These are phyloP conservation scores for Leucocoprinus leucothites DNA, from an alignment of 768 basidiomycete genomes.

Conservation along the genomic window DNA sequence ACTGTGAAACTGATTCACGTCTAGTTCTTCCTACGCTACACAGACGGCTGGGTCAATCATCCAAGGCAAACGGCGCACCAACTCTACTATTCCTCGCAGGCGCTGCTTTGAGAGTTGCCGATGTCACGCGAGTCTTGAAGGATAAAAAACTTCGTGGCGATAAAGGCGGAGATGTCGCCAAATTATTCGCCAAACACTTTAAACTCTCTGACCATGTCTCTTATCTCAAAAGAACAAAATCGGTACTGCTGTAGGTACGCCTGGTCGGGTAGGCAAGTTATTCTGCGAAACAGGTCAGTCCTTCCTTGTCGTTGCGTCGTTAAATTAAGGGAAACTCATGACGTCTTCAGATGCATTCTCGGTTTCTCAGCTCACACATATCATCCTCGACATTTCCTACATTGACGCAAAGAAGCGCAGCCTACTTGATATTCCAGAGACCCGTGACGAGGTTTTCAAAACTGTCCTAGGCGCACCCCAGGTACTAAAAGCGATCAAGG, in stretches of 20 bases:
- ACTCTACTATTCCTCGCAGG: slow-evolving; percentile 81
- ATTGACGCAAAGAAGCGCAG: slow-evolving; percentile 74
- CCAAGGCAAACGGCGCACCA: slow-evolving; percentile 80
- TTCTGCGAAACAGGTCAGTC: slow-evolving; percentile 63
- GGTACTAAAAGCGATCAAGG: slow-evolving; percentile 59
- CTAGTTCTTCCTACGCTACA: slow-evolving; percentile 66
- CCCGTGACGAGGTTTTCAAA: slow-evolving; percentile 76
- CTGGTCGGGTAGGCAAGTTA: slow-evolving; percentile 86
- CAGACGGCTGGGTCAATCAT: slow-evolving; percentile 67
- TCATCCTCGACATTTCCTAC: slow-evolving; percentile 75
- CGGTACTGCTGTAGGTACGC: slow-evolving; percentile 88
- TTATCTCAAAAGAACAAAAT: slow-evolving; percentile 84
- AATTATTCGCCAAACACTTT: slow-evolving; percentile 94
- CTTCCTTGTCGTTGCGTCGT: background rate
- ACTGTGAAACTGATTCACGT: background rate
- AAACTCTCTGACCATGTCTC: slow-evolving; percentile 85
- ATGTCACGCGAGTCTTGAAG: slow-evolving; percentile 74
- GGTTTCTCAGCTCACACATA: slow-evolving; percentile 75
- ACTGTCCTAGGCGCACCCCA: slow-evolving; percentile 62
- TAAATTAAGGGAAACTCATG: background rate
- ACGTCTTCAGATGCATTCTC: slow-evolving; percentile 58
- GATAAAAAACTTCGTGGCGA: slow-evolving; percentile 69
- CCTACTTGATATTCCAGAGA: slow-evolving; percentile 82
- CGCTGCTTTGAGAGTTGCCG: slow-evolving; percentile 91
- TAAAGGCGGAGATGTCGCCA: slow-evolving; percentile 89